Base-by-base conservation (phyloP, 495 filamentous ascomycete genomes). In the Hyphodiscus hymeniophilus region DNA sequence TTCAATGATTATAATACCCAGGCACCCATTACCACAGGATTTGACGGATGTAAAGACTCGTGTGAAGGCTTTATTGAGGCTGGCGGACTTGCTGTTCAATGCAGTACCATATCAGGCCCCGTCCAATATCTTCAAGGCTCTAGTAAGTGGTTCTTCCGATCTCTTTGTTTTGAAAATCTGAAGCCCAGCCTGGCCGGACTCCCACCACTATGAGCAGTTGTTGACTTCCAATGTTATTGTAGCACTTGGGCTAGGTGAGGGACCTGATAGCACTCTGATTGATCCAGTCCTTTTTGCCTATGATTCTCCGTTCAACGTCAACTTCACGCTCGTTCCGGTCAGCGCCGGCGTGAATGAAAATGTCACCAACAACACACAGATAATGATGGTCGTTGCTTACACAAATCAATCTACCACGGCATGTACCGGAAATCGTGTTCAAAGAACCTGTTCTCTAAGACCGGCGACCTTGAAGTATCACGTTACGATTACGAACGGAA, bases 1-100 rank as follows among this genome's bases (percentile, higher is more conserved):
- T 46, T 46, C 43, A 46, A 46, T 22, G 43, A 23, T 20, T 46
- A 21, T 22, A 46, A 46, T 20, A 20, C 18, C 7, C 17, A 46
- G 18, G 21, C 13, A 12, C 30, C 43, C 16, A 35, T 46, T 3
- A 31, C 17, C 18, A 20, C 32, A 1, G 32, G 32, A 16, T 45
- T 46, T 31, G 7, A 7, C n/a, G 43, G 43, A 6, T 46, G 43
- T 31, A 46, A 16, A 11, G 43, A 36, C 20, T 18, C 17, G 7
- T 46, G 43, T 12, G 16, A 16, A 2, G 43, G 43, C 3, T 23
- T 3, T 21, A 31, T 46, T 23, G 18, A 46, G 13, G 43, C 43
- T 35, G 43, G 43, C 20, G 43, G 43, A 46, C 17, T 46, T 10
- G 43, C 43, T 3, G 32, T 31, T 22, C 30, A 23, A 16, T 46